Base-by-base conservation (phyloP, 108 stramenopile genomes). In the Bacterosira constricta region DNA sequence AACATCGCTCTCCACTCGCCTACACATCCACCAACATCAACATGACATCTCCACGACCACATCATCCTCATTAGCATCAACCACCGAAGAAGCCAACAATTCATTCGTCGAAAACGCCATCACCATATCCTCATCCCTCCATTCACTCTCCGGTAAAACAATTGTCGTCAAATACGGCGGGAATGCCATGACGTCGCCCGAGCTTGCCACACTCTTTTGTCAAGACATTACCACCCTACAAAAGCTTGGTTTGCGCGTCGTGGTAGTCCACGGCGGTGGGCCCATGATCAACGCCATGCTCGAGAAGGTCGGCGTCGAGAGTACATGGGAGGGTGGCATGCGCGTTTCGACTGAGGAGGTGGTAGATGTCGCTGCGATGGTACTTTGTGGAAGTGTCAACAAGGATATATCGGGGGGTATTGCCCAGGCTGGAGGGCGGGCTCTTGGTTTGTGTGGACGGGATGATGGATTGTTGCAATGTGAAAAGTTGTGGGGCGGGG, bases 341-440 rank as follows among this genome's bases (percentile, higher is more conserved):
- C 81, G 97, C 8, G 92, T 98, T 10, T 90, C 88, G 7, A 88
- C 92, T 21, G 80, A 72, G 25, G 89, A 94, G 52, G 97, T 98
- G 10, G 90, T 99, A 6, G 92, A 96, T 25, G 87, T 97, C 8
- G 97, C 98, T 13, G 96, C 98, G 63, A 97, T 97, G 96, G 96
- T 97, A n/a, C 73, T 99, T n/a, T 94, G 91, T 66, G 97, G 97
- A 13, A 72, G 63, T 35, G 96, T 98, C 58, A 98, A 97, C 83
- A 97, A 97, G 84, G 83, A 90, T 65, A 93, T 99, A 63, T 77
- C 89, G 1, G 75, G 84, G 36, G 86, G 76, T 32, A 89, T 99
- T 68, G 82, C 83, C 50, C 59, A 58, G n/a, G 83, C 87, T 12
- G 98, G 98, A 20, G 95, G 96, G 45, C 63, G 82, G 18, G 97